Base-by-base conservation (phyloP, 2,329 filamentous ascomycete genomes). In the Didymella sp. region DNA sequence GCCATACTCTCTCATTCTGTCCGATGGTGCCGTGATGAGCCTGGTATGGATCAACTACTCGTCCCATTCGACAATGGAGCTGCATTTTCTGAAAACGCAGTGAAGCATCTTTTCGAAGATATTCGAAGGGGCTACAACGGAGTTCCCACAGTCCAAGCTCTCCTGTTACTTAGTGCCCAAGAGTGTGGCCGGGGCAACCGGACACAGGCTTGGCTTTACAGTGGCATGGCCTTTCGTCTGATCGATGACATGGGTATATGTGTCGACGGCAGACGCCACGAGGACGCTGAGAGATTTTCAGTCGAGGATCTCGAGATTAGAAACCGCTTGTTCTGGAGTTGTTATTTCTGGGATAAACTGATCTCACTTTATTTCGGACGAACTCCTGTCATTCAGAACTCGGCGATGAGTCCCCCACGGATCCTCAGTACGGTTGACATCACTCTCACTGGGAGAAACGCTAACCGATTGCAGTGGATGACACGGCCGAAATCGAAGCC, bases 321-420 rank as follows among this genome's bases (percentile, higher is more conserved):
- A 13, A 45, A 45, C 22, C 42, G 42, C 3, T 22, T 45, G 11
- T 45, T 45, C 27, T 45, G 42, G 42, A 45, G 42, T 12, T 45
- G 42, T 13, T 45, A 45, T 12, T 45, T 45, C 27, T 45, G 42
- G 42, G 42, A 45, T 21, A 45, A 45, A 27, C 42, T 45, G n/a
- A 45, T 45, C 11, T 33, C 27, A 11, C 17, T 45, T 9, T 45
- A 45, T 28, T 45, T 45, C 22, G 42, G 42, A 21, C 42, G 42
- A 11, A 21, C 28, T 19, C 42, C 42, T 4, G n/a, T 45, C 17
- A 45, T 45, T 11, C 42, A 45, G 19, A 8, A 45, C 11, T 45
- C 42, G 15, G 42, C 28, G 11, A 45, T 45, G 17, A 24, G 42
- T 45, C 42, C 42, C 9, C 42, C 42, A 15, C 17, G 28, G 19